These are phyloP conservation scores for Takakia lepidozioides DNA, from an alignment of 225 moss, liverwort and hornwort genomes.

Conservation along the genomic window DNA sequence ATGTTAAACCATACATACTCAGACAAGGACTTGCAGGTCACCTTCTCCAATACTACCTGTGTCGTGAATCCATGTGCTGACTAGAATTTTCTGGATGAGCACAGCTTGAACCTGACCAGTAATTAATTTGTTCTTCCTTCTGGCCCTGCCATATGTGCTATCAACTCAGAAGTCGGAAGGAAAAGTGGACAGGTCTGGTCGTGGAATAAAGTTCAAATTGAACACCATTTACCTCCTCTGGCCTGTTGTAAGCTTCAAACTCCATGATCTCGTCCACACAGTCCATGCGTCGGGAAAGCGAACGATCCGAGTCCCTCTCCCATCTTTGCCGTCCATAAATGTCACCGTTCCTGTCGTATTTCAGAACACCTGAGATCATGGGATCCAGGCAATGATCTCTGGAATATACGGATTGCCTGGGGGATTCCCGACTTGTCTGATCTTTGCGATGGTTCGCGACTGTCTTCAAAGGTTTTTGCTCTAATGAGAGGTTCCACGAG, in stretches of 20 bases:
- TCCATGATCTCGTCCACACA: constrained; percentile 30
- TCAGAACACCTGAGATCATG: constrained; percentile 28
- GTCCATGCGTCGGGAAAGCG: constrained; percentile 23
- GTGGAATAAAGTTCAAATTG: too few species aligned
- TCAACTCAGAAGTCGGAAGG: too few species aligned
- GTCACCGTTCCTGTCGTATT: constrained; percentile 51
- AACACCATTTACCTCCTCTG: constrained; percentile 59
- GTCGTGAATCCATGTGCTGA: too few species aligned
- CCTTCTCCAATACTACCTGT: too few species aligned
- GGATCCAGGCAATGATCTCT: constrained; percentile 38
- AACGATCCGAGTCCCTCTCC: constrained; percentile 34
- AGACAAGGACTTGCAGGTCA: too few species aligned
- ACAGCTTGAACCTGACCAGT: too few species aligned
- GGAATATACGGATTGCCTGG: constrained; percentile 13
- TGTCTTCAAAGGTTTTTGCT: constrained; percentile 31
- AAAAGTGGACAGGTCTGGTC: too few species aligned
- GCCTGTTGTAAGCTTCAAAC: constrained; percentile 47
- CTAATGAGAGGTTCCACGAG: constrained; percentile 48
- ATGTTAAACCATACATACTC: too few species aligned
- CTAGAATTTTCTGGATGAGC: too few species aligned
- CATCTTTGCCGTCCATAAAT: constrained; percentile 38
- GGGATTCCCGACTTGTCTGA: constrained; percentile 14
- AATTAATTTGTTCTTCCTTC: too few species aligned
- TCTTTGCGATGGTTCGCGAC: constrained; percentile 16
- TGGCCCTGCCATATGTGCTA: too few species aligned